Evolutionary conservation across 1,284 basidiomycete species (phyloP), one percentile per base, ranked within the genome.

Genomic region (Ceratobasidium sp.): DNA sequence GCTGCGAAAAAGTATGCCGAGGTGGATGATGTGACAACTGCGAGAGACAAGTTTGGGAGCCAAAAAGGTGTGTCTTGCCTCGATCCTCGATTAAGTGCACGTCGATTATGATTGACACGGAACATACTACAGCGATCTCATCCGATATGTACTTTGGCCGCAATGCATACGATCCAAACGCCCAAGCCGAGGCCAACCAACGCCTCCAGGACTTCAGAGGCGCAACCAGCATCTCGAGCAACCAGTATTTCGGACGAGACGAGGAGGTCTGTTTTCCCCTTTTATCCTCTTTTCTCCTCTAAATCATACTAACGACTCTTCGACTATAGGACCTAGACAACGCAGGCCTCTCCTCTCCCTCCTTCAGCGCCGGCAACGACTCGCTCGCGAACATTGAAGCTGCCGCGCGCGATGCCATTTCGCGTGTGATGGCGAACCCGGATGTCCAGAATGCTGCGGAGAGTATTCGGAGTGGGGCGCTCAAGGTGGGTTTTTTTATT

Each of bases 131-230:
- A 87, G 95, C 90, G 68, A 98, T 99, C 84, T 98, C 96, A 5
- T 97, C 95, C 1, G 98, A 99, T 84, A 97, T 97, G 94, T 99
- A 95, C 89, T 99, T 99, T 86, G 95, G 94, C 53, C 91, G 97
- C 42, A 94, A 95, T 73, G 86, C 91, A 23, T 98, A 98, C 86
- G 97, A 99, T 84, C 91, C 96, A 0, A 84, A 86, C 60, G 89
- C 91, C 3, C 84, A 90, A 49, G 86, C 88, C 56, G 96, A 98
- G 85, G 96, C 97, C 1, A 94, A 96, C 84, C 86, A 89, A 26
- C 91, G 97, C 10, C 87, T 99, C 61, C 91, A 93, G 82, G 88
- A 91, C 67, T 99, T 99, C 91, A 91, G 93, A 82, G 97, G 97
- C 20, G 96, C 97, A 33, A 95, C 95, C 0, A 92, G 96, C 44